Conservation (phyloP, 257 asterid species). For the Solanum okadae region DNA sequence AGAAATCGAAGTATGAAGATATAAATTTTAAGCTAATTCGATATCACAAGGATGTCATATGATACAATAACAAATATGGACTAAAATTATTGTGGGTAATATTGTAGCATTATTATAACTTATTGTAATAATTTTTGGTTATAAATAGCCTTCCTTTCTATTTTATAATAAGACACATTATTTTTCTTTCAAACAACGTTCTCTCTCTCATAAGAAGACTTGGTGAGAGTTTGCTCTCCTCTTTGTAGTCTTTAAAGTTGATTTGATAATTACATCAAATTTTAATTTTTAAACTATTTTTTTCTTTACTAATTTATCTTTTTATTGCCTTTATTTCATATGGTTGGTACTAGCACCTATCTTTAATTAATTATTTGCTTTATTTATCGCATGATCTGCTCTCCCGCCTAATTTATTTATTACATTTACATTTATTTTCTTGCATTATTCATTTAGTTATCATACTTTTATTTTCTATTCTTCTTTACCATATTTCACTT, state of each 20-base stretch:
- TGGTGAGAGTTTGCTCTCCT: neutral
- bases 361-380: neutral
- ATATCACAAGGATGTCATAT: too few species aligned
- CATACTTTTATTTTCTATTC: too few species aligned
- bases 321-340: neutral
- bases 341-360: neutral
- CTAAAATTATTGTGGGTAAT: too few species aligned
- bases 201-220: neutral
- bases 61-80: too few species aligned
- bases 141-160: neutral
- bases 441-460: neutral
- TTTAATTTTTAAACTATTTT: too few species aligned
- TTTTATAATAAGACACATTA: too few species aligned
- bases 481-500: too few species aligned
- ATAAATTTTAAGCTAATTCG: too few species aligned
- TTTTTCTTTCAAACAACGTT: neutral
- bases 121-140: too few species aligned
- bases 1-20: too few species aligned
- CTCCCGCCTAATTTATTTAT: neutral
- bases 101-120: too few species aligned
- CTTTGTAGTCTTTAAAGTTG: neutral
- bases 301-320: neutral
- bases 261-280: too few species aligned
- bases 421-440: neutral
- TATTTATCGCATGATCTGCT: neutral